A percentile compares a stretch with the other conserved stretches of the same genome.
phyloP scores from a whole-genome alignment of 345 rosid species.

The Carallia pectinifolia region DNA sequence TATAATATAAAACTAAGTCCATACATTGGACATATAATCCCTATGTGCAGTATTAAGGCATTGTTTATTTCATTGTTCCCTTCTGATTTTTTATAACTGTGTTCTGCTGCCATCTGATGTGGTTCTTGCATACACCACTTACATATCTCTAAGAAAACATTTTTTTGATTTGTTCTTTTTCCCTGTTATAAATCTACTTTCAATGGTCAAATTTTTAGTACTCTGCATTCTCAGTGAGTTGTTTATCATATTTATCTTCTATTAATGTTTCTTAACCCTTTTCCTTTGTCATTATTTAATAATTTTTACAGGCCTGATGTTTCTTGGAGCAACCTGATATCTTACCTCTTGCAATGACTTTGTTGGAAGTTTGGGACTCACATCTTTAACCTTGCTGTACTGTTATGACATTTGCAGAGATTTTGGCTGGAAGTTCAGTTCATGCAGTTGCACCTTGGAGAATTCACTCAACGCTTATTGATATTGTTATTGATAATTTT shows the following conservation, averaged over 20 bases:
- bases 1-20: neutral
- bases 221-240: conserved; percentile 9
- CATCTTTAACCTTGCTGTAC: conserved; percentile 97
- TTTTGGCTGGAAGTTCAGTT: conserved; percentile 42
- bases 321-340: conserved; percentile 96
- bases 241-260: conserved; percentile 24
- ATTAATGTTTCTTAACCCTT: conserved; percentile 41
- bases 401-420: conserved; percentile 99
- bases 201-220: neutral
- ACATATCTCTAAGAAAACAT: too few relatives aligned
- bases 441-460: conserved; percentile 26
- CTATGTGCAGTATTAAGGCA: too few relatives aligned
- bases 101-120: too few relatives aligned
- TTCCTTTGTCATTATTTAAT: conserved; percentile 28
- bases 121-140: too few relatives aligned
- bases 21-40: neutral
- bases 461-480: conserved; percentile 28
- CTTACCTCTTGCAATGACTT: conserved; percentile 91
- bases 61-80: too few relatives aligned
- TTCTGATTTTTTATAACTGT: too few relatives aligned
- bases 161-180: too few relatives aligned
- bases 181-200: neutral
- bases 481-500: conserved; percentile 23
- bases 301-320: conserved; percentile 86
- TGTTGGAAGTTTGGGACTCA: conserved; percentile 99